A percentile compares a stretch with the other conserved stretches of the same genome.
Conservation (phyloP, 768 basidiomycete genomes). For the Cubamyces sp. region DNA sequence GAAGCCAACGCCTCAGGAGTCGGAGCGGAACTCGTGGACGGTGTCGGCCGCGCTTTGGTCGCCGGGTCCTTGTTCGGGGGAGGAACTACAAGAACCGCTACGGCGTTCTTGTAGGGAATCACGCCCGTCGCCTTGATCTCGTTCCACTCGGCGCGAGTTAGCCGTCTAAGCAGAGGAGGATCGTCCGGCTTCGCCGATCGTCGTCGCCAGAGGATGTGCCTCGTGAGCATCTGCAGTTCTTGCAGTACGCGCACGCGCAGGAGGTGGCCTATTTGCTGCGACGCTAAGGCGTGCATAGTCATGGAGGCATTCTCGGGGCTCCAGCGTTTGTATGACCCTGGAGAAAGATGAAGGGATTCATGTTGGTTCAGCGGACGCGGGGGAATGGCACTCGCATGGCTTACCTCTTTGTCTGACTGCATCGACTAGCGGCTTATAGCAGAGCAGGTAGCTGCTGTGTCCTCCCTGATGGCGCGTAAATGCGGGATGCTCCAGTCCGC, state of each 20-base stretch:
- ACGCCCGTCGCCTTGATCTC: conserved; percentile 48
- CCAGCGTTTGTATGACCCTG: conserved; percentile 23
- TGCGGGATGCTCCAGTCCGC: conserved; percentile 69
- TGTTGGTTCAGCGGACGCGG: not conserved
- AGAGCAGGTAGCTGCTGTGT: conserved; percentile 57
- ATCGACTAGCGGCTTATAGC: conserved; percentile 56
- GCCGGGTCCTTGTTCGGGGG: conserved; percentile 59
- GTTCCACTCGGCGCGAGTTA: conserved; percentile 66
- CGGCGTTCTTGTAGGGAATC: conserved; percentile 55
- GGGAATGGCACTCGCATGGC: not conserved
- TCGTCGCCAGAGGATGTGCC: conserved; percentile 42
- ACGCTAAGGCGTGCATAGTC: conserved; percentile 46
- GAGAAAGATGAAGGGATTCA: too few relatives aligned
- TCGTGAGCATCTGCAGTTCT: conserved; percentile 66
- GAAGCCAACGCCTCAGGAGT: not conserved
- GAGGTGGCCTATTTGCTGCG: conserved; percentile 62
- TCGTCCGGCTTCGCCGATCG: conserved; percentile 24
- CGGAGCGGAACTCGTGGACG: conserved; percentile 13
- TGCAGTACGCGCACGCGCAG: conserved; percentile 77
- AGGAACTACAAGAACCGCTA: conserved; percentile 73
- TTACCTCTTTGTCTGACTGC: conserved; percentile 44
- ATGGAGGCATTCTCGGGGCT: conserved; percentile 31
- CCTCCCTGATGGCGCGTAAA: conserved; percentile 54
- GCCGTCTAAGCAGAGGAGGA: conserved; percentile 56
- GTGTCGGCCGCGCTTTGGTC: conserved; percentile 47